Evolutionary conservation across 192 early-diverging fungal genomes (phyloP), one percentile per base, ranked within the genome.

Genomic region (Coemansia sp.): DNA sequence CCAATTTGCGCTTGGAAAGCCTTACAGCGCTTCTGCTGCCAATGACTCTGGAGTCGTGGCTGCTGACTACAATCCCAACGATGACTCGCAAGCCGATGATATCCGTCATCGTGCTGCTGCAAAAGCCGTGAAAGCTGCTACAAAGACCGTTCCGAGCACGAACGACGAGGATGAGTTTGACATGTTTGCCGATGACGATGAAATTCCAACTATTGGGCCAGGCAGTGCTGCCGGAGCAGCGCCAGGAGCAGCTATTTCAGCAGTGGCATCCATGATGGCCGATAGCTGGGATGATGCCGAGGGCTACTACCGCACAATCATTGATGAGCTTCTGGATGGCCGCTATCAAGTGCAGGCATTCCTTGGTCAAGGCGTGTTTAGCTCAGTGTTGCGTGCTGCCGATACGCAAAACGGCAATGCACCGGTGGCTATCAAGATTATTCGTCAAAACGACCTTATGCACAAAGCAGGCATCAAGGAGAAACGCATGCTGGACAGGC

Each of bases 281-380:
- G 96, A 96, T 59, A 96, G 92, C 56, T 95, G 90, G 90, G 96
- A 98, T 70, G 96, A 99, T 61, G 81, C 85, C 9, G 96, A 99
- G 55, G 96, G 96, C 28, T 99, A 99, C 82, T 99, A 97, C 69
- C 85, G 92, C 85, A 82, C 86, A 39, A 84, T 92, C 41, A 80
- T 92, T 28, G 94, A 94, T 11, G 96, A 98, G 70, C 60, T 86
- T 1, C 65, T 96, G 39, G 88, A 92, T 59, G 82, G 74, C 11
- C 87, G 93, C n/a, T 98, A 97, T 56, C 77, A 89, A 58, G 90
- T 95, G 6, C 83, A 87, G 43, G 80, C 88, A 41, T 84, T 88
- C 47, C 79, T 99, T 35, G 96, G 96, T 10, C 87, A 88, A 61
- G 96, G 96, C 31, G 96, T 99, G 0, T 99, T 99, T 70, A 93